A percentile compares a stretch with the other conserved stretches of the same genome.
phyloP scores from a whole-genome alignment of 2,329 filamentous ascomycete species.

The Cryphonectria parasitica region DNA sequence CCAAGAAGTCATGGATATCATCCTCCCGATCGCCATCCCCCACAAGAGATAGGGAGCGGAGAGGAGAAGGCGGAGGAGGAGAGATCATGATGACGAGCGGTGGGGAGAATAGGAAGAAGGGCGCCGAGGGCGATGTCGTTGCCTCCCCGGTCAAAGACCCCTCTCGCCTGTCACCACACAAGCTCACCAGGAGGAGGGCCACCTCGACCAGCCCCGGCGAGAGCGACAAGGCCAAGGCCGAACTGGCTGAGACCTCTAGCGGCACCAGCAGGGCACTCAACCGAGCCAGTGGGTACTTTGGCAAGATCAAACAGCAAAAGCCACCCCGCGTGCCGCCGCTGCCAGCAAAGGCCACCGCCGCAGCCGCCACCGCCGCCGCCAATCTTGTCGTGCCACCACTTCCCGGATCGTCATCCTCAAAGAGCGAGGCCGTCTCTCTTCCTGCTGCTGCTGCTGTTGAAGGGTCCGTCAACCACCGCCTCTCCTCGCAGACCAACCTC shows the following conservation, averaged over 20 bases:
- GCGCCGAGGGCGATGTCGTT: constrained; percentile 16
- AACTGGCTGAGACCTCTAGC: constrained; percentile 43
- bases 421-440: constrained; percentile 30
- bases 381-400: constrained; percentile 27
- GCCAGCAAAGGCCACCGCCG: constrained; percentile 35
- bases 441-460: constrained; percentile 21
- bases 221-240: constrained; percentile 37
- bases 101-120: constrained; percentile 30
- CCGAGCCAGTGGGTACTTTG: constrained; percentile 53
- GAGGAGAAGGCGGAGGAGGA: no score
- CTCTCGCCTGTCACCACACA: constrained; percentile 38
- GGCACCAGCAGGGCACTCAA: constrained; percentile 44
- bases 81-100: constrained; percentile 29
- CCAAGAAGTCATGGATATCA: constrained; percentile 56
- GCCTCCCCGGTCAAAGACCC: constrained; percentile 22
- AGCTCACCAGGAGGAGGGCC: constrained; percentile 38
- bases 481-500: constrained; percentile 47
- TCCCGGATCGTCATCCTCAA: constrained; percentile 8
- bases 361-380: constrained; percentile 35
- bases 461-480: constrained; percentile 32
- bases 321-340: constrained; percentile 42
- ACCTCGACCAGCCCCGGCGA: constrained; percentile 33
- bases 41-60: constrained; percentile 33
- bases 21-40: constrained; percentile 55
- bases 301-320: constrained; percentile 53